Evolutionary conservation across 2,329 filamentous ascomycete genomes (phyloP), one percentile per base, ranked within the genome.

Genomic region (Botrytis porri): DNA sequence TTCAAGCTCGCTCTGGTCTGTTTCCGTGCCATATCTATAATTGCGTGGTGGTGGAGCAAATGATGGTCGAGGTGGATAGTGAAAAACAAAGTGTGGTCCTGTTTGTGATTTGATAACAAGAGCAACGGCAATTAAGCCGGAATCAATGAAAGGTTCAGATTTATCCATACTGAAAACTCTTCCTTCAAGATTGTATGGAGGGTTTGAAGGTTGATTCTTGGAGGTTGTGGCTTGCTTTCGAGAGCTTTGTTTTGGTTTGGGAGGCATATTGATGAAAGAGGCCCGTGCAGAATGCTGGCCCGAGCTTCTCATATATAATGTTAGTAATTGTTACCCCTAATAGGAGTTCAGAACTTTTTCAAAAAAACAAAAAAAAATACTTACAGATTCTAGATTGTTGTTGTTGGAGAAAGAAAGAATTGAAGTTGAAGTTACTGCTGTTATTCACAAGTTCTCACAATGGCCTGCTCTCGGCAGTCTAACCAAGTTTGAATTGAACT

Each of bases 71-170:
- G 90, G 87, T n/a, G 94, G 94, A 79, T 96, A 96, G 82, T 97
- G 93, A 82, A 95, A 97, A 78, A 96, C 92, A 78, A 96, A 92
- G 76, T 90, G 89, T 41, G 94, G 92, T 25, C 94, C 93, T 77
- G 93, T 92, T 76, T 92, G 89, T 48, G 92, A 93, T 76, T 92
- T 76, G 57, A 81, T 79, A 29, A 79, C 76, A 20, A 81, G 73
- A 3, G 77, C 77, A 60, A 81, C 76, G 22, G 77, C 78, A 62
- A 79, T 81, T 65, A 90, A 85, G 75, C 85, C 87, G 61, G 87
- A 84, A 77, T 88, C 86, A 25, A 77, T 51, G 29, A 70, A 71
- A 12, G 70, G 70, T 16, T 69, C 59, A 12, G 35, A 51, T 57
- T 73, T 69, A 35, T 73, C 45, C 65, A 73, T 73, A 25, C 43